Evolutionary conservation across 2,329 filamentous ascomycete genomes (phyloP).

Genomic region (Aspergillus melleus): DNA sequence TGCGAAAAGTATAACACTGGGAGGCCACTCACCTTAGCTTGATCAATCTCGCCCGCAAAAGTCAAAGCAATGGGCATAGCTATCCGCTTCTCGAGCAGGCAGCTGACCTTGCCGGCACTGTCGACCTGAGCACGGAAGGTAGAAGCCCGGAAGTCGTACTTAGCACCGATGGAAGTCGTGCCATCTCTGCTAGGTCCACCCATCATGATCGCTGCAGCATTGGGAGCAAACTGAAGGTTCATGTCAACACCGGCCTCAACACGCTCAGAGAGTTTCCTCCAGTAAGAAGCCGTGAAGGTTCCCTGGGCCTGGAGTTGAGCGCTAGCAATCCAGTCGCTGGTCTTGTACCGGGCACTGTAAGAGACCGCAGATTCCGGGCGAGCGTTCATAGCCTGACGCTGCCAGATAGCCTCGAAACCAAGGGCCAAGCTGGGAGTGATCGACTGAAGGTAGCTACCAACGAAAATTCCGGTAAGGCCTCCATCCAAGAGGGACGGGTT

Average conservation of each 20-base stretch:
- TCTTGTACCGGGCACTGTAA: conserved; percentile 89
- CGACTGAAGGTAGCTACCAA: conserved; percentile 93
- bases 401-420: conserved; percentile 91
- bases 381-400: conserved; percentile 77
- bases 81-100: conserved; percentile 92
- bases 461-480: conserved; percentile 89
- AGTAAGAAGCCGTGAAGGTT: conserved; percentile 87
- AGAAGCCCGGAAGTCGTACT: conserved; percentile 96
- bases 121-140: conserved; percentile 96
- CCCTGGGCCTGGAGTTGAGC: conserved; percentile 88
- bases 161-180: conserved; percentile 85
- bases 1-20: not conserved
- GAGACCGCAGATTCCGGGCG: conserved; percentile 89
- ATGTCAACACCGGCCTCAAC: conserved; percentile 95
- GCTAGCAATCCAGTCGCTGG: conserved; percentile 87
- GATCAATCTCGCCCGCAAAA: conserved; percentile 95
- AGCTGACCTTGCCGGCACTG: conserved; percentile 89
- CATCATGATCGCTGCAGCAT: conserved; percentile 68
- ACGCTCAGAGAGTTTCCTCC: conserved; percentile 87
- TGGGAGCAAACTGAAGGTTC: conserved; percentile 76
- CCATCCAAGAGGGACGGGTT: conserved; percentile 95
- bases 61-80: conserved; percentile 89
- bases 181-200: conserved; percentile 81
- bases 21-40: conserved; percentile 73
- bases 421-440: conserved; percentile 83